Evolutionary conservation across 1,284 basidiomycete genomes (phyloP), one percentile per base, ranked within the genome.

Genomic region (Taiwanofungus camphoratus): DNA sequence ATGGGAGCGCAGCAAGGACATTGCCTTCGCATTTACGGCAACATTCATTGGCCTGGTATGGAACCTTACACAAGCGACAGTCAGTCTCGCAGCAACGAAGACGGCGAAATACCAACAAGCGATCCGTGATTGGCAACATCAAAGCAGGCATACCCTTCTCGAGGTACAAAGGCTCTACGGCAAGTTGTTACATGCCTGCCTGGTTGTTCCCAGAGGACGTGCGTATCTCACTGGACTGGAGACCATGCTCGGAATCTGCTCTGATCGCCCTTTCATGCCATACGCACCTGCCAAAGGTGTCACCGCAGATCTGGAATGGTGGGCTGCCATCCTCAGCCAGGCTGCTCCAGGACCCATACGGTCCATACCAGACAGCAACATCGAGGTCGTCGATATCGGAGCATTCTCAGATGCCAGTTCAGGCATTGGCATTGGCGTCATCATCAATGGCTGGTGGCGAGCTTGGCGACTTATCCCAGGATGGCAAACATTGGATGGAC

Each of bases 331-430:
- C 0, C 59, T 68, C 5, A 7, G 27, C 0, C 7, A 39, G 3
- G 38, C 52, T 13, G 1, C 5, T 26, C 64, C 66, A 19, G 54
- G 51, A 0, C 58, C 59, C 1, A 2, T 15, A 0, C 12, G 41
- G 11, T 29, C 49, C 3, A 63, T 73, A 24, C 64, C 65, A n/a
- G n/a, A n/a, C 19, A 53, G 51, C 0, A 57, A 58, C 1, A 2
- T 15, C 1, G 9, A 42, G 9, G 24, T 70, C 42, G 2, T 49
- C 7, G 60, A 69, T 43, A 8, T 51, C 15, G 9, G 33, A 0
- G 67, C 66, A 0, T 74, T 52, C 55, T 73, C 67, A 0, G 69
- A 73, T 53, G 69, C 70, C 5, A 72, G 70, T 58, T 67, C 65
- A 1, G 52, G 52, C 1, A 45, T 58, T n/a, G 70, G 68, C 2